These are phyloP conservation scores for Paratinospora sagittata DNA, from an alignment of 164 flowering plant species.

Conservation along the genomic window DNA sequence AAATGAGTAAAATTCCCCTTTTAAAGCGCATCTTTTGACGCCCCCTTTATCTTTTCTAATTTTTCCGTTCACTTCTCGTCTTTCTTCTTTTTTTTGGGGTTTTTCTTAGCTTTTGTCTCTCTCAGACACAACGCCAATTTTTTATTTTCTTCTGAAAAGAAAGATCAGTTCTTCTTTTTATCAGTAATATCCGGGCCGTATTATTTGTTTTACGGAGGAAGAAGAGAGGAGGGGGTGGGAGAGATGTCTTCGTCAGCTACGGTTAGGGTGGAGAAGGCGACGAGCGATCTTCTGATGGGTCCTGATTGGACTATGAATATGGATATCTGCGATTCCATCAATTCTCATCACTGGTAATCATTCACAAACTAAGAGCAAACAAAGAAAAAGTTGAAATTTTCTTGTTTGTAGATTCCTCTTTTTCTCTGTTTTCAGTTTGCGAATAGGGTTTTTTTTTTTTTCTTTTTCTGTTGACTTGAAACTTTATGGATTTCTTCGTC, in stretches of 20 bases:
- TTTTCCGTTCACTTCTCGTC: neutral
- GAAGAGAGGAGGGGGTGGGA: slow-evolving; percentile 1
- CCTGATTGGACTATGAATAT: slow-evolving; percentile 99
- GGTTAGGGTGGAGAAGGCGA: slow-evolving; percentile 83
- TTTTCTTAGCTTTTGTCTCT: neutral
- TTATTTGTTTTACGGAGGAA: too few relatives aligned
- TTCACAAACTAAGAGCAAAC: neutral
- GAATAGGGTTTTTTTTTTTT: too few relatives aligned
- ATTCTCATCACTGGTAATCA: slow-evolving; percentile 62
- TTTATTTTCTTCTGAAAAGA: neutral
- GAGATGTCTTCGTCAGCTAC: slow-evolving; percentile 54
- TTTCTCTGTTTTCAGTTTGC: too few relatives aligned
- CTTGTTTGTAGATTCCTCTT: too few relatives aligned
- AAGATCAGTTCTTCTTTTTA: neutral
- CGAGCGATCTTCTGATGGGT: slow-evolving; percentile 83
- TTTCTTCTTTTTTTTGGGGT: neutral
- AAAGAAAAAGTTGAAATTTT: neutral
- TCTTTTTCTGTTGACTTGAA: neutral
- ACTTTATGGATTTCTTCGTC: neutral
- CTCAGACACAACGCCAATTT: neutral
- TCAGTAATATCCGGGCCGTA: too few relatives aligned
- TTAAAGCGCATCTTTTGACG: neutral
- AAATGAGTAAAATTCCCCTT: neutral
- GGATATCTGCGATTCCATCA: slow-evolving; percentile 83
- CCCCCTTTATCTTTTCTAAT: neutral